Conservation (phyloP, 148 eudicot genomes). For the Chenopodium quinoa region DNA sequence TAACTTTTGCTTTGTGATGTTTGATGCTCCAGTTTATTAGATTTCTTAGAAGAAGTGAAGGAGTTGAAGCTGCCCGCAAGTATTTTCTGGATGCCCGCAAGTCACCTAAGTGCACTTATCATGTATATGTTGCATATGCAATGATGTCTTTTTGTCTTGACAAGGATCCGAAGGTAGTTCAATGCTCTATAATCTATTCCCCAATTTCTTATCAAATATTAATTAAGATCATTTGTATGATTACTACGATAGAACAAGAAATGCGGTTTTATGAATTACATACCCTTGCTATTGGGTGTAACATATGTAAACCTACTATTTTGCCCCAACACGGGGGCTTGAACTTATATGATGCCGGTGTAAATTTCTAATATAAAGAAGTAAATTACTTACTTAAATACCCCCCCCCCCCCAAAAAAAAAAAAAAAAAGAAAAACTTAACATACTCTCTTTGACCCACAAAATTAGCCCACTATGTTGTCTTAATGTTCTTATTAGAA, state of each 20-base stretch:
- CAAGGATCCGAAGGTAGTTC: conserved; percentile 87
- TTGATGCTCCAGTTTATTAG: conserved; percentile 71
- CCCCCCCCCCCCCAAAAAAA: too few relatives aligned
- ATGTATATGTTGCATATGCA: conserved; percentile 95
- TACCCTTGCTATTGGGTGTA: too few relatives aligned
- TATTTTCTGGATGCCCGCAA: conserved; percentile 85
- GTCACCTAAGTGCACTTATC: conserved; percentile 92
- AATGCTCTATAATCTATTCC: background rate
- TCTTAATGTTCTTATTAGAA: background rate
- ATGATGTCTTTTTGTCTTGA: conserved; percentile 96
- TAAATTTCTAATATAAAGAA: too few relatives aligned
- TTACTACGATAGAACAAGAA: background rate
- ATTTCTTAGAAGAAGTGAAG: conserved; percentile 97
- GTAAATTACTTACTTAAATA: too few relatives aligned
- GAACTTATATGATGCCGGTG: too few relatives aligned
- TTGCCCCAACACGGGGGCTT: too few relatives aligned
- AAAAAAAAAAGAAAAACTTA: too few relatives aligned
- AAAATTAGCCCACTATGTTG: background rate
- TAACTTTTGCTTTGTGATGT: conserved; percentile 26
- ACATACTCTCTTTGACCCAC: background rate
- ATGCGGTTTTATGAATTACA: conserved; percentile 5
- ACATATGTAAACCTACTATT: too few relatives aligned
- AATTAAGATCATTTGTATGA: conserved; percentile 8
- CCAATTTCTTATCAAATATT: background rate
- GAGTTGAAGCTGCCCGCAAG: conserved; percentile 93